Conservation (phyloP, 176 grass and related monocot species). For the Tuctoria greenei region DNA sequence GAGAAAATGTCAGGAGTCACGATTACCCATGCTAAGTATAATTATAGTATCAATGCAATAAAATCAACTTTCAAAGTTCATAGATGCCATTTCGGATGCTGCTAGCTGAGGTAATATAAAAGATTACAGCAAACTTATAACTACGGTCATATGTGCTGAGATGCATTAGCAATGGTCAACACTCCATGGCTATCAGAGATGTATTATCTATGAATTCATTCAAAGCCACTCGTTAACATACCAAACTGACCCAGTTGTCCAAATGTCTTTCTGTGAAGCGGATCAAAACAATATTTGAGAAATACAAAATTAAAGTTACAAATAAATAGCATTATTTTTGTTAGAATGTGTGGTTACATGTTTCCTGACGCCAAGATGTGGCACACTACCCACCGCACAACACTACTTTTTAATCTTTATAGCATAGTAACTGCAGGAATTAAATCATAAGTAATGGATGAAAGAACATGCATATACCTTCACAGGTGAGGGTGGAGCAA, state of each 20-base stretch:
- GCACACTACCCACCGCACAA: neutral
- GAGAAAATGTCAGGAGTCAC: conserved; percentile 16
- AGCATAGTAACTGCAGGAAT: conserved; percentile 18
- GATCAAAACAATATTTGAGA: neutral
- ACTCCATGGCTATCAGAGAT: neutral
- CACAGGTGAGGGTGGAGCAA: conserved; percentile 53
- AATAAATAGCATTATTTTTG: neutral
- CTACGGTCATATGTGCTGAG: neutral
- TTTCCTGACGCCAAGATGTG: conserved; percentile 1
- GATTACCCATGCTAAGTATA: neutral
- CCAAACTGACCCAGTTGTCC: conserved; percentile 8
- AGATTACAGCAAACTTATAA: conserved; percentile 18
- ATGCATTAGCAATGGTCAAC: conserved; percentile 1
- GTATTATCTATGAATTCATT: conserved; percentile 1
- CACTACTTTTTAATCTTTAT: conserved; percentile 5
- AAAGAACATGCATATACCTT: conserved; percentile 57
- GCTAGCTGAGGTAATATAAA: conserved; percentile 1
- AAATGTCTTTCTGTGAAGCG: neutral
- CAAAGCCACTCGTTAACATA: neutral
- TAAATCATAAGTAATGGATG: conserved; percentile 23
- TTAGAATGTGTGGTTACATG: conserved; percentile 2
- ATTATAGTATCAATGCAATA: conserved; percentile 6
- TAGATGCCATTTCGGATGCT: conserved; percentile 2
- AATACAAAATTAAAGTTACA: neutral
- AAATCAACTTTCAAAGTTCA: neutral